A percentile compares a stretch with the other conserved stretches of the same genome.
These are phyloP conservation scores for Rhizopus stolonifer DNA, from an alignment of 371 early-diverging fungal species.

Conservation along the genomic window DNA sequence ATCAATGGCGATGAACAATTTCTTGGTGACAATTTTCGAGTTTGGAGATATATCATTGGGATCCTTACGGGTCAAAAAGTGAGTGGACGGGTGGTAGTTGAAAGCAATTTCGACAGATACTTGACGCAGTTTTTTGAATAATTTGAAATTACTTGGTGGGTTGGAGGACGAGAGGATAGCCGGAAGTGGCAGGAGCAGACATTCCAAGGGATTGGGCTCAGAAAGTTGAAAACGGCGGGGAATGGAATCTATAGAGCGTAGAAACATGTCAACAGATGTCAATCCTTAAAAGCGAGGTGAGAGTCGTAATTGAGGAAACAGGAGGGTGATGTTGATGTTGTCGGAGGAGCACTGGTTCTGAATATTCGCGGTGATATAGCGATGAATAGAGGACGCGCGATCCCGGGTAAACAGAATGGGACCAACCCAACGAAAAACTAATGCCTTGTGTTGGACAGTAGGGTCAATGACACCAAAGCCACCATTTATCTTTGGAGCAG, in stretches of 20 bases:
- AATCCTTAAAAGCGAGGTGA: not conserved
- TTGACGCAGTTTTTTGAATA: not conserved
- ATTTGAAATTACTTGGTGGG: not conserved
- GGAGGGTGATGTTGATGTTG: not conserved
- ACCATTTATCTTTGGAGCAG: not conserved
- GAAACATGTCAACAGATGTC: not conserved
- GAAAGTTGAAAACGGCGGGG: not conserved
- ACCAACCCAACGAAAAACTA: conserved; percentile 4
- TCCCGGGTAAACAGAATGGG: not conserved
- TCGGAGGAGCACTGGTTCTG: not conserved
- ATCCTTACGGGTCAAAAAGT: too few species aligned
- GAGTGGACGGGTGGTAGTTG: too few species aligned
- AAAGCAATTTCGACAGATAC: too few species aligned
- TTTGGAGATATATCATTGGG: too few species aligned
- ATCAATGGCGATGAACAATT: too few species aligned
- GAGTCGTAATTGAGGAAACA: not conserved
- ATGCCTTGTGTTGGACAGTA: conserved; percentile 1
- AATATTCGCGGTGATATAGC: not conserved
- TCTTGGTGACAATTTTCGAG: too few species aligned
- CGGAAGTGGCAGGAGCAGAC: not conserved
- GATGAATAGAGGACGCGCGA: not conserved
- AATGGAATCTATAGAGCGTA: not conserved
- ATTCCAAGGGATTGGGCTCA: not conserved
- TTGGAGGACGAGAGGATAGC: not conserved
- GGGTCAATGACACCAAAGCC: conserved; percentile 4